Conservation (phyloP, 2,329 filamentous ascomycete genomes). For the Neonectria ditissima region DNA sequence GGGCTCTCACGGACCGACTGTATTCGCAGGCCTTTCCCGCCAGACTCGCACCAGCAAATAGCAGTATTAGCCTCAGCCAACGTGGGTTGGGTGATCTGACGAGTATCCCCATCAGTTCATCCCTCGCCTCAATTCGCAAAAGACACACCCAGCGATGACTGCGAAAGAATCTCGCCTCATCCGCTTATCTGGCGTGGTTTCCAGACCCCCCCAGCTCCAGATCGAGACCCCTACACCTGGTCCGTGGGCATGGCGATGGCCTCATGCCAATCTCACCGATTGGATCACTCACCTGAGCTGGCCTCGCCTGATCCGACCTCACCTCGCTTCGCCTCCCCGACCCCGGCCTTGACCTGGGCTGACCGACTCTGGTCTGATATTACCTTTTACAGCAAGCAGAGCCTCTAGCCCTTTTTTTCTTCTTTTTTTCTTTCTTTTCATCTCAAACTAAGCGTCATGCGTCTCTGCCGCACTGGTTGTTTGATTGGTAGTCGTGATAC, state of each 20-base stretch:
- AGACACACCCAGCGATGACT: neutral
- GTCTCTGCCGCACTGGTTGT: neutral
- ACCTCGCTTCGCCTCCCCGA: conserved; percentile 35
- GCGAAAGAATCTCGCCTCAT: conserved; percentile 14
- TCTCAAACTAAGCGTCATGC: neutral
- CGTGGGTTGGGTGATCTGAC: conserved; percentile 4
- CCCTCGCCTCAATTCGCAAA: conserved; percentile 17
- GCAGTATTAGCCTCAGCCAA: neutral
- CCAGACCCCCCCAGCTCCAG: conserved; percentile 5
- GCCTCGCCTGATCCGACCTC: conserved; percentile 36
- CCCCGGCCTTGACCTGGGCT: conserved; percentile 24
- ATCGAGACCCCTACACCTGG: conserved; percentile 9
- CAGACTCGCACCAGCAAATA: neutral
- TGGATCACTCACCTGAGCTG: conserved; percentile 39
- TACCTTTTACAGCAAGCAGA: conserved; percentile 10
- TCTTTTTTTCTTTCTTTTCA: neutral
- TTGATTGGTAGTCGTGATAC: neutral
- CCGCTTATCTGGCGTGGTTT: conserved; percentile 32
- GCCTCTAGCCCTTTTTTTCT: neutral
- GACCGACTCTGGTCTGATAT: conserved; percentile 37
- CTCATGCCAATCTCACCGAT: conserved; percentile 44
- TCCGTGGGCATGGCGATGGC: conserved; percentile 29
- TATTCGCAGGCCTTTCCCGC: conserved; percentile 32
- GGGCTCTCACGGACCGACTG: conserved; percentile 42
- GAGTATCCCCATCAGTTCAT: conserved; percentile 23